Base-by-base conservation (phyloP, 1,284 basidiomycete genomes). In the Trametes hirsuta region DNA sequence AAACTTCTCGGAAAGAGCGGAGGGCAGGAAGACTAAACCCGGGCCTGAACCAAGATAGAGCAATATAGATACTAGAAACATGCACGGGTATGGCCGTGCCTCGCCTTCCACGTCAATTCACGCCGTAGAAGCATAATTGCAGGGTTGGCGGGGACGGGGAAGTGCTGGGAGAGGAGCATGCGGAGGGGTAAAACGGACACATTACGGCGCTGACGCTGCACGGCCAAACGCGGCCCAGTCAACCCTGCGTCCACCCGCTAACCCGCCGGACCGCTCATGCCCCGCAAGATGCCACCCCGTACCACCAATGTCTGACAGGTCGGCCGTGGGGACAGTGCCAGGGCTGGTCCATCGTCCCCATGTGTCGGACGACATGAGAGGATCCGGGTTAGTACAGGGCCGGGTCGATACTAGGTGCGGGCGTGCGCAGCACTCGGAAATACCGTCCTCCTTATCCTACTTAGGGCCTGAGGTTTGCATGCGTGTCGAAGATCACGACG, bases 261-360 rank as follows among this genome's bases (percentile, higher is more conserved):
- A 46, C 47, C 30, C 30, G 30, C 5, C 30, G 30, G 30, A 4
- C 30, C 30, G 30, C 30, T 30, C 30, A 4, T 30, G 30, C 8
- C 30, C 30, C 30, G 30, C 5, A 5, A 30, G 49, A 41, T 66
- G 61, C 58, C 66, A 58, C 22, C 64, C 66, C 10, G 64, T 55
- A 37, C 71, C 65, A 35, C 63, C 66, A 47, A 77, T 67, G 53
- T 87, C 85, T 25, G 77, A 76, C 30, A 95, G 75, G 97, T 46
- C 96, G 79, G 4, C 96, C 96, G 72, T 98, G 96, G 2, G 97
- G 96, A 71, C 96, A 98, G 62, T 97, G 94, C 95, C 97, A 99
- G 0, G 96, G 97, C 70, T 98, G 95, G 68, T 98, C 94, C 80
- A 99, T 95, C 6, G 84, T 90, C 41, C 94, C 94, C 95, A 99